Conservation (phyloP, 2,329 filamentous ascomycete genomes). For the Aureobasidium sp. region DNA sequence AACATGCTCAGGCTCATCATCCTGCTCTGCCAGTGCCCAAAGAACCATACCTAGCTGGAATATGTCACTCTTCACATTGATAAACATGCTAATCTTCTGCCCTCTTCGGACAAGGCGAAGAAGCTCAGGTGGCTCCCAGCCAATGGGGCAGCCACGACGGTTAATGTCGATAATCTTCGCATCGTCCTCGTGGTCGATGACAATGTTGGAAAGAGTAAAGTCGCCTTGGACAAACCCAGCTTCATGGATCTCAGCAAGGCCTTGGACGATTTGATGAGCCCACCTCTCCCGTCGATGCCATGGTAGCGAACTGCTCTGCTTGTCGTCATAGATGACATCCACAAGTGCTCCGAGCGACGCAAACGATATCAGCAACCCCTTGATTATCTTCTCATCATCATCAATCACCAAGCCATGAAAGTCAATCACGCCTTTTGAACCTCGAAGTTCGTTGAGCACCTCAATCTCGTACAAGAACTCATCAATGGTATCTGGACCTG, state of each 20-base stretch:
- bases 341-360: constrained; percentile 82
- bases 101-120: constrained; percentile 76
- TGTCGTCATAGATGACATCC: constrained; percentile 78
- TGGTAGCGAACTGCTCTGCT: constrained; percentile 46
- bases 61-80: constrained; percentile 93
- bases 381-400: constrained; percentile 64
- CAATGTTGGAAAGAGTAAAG: constrained; percentile 95
- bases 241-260: constrained; percentile 88
- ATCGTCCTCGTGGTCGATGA: constrained; percentile 75
- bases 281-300: constrained; percentile 76
- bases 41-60: constrained; percentile 96
- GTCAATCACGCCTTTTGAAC: constrained; percentile 69
- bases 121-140: constrained; percentile 95
- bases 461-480: constrained; percentile 98
- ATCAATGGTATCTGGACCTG: constrained; percentile 87
- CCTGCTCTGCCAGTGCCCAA: constrained; percentile 80
- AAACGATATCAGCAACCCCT: constrained; percentile 82
- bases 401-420: constrained; percentile 87
- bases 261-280: constrained; percentile 85
- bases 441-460: constrained; percentile 70
- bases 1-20: constrained; percentile 82
- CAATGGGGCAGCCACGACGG: constrained; percentile 88
- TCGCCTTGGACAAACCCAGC: constrained; percentile 95
- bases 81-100: constrained; percentile 92
- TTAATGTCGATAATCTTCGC: constrained; percentile 99